A percentile compares a stretch with the other conserved stretches of the same genome.
Conservation (phyloP, 176 grass and related monocot genomes). For the Carex littledalei region DNA sequence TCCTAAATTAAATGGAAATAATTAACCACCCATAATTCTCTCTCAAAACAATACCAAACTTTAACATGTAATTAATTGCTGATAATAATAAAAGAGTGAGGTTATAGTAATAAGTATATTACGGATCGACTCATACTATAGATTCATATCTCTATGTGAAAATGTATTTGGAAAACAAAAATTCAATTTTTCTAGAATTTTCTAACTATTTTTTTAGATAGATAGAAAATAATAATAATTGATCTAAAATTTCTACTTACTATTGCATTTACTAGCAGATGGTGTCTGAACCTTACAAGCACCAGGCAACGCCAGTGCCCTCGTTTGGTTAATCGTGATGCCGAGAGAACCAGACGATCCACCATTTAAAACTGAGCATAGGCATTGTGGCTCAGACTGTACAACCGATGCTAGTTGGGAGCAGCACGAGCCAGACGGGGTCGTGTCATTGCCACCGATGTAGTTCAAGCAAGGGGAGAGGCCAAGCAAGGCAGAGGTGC, state of each 20-base stretch:
- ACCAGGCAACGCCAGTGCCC: slow-evolving; percentile 45
- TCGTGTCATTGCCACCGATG: slow-evolving; percentile 59
- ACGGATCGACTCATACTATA: too few relatives aligned
- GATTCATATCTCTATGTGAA: too few relatives aligned
- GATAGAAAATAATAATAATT: not conserved
- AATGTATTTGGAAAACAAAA: too few relatives aligned
- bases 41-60: not conserved
- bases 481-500: slow-evolving; percentile 47
- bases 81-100: too few relatives aligned
- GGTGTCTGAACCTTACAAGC: slow-evolving; percentile 66
- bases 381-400: slow-evolving; percentile 57
- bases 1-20: not conserved
- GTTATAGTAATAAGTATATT: too few relatives aligned
- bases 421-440: slow-evolving; percentile 54
- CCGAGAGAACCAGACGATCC: slow-evolving; percentile 41
- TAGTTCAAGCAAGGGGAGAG: slow-evolving; percentile 75
- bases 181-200: too few relatives aligned
- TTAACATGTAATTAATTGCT: not conserved
- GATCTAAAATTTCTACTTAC: slow-evolving; percentile 22
- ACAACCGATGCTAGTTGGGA: slow-evolving; percentile 45
- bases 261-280: slow-evolving; percentile 43
- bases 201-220: too few relatives aligned
- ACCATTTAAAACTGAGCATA: slow-evolving; percentile 50
- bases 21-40: not conserved
- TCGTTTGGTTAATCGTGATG: slow-evolving; percentile 57